phyloP scores from a whole-genome alignment of 2,329 filamentous ascomycete genomes.

The Beauveria sp. region DNA sequence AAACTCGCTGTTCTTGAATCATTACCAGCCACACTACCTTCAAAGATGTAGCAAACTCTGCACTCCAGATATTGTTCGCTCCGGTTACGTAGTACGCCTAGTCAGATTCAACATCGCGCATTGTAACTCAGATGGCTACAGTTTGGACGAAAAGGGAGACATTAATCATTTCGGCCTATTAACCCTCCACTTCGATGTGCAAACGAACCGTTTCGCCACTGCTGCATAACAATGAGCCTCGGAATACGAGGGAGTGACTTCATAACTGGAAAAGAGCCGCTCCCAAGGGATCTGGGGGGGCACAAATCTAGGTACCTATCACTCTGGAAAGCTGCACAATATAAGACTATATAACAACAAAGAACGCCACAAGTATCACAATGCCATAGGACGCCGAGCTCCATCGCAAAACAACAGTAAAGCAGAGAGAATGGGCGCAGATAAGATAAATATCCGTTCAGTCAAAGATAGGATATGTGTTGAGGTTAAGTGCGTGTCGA shows the following conservation, averaged over 20 bases:
- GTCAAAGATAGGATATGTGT: background rate
- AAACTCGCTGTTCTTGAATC: too few relatives aligned
- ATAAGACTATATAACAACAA: background rate
- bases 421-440: background rate
- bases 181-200: background rate
- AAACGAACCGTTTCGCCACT: background rate
- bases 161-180: background rate
- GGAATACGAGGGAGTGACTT: background rate
- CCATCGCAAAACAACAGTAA: conserved; percentile 3
- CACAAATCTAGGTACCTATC: background rate
- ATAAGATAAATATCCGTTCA: background rate
- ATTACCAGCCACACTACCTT: too few relatives aligned
- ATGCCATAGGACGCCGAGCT: conserved; percentile 4
- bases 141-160: background rate
- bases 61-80: too few relatives aligned
- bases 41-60: too few relatives aligned
- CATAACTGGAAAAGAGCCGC: background rate
- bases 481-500: background rate
- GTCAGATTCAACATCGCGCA: background rate
- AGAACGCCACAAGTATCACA: background rate
- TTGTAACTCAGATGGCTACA: background rate
- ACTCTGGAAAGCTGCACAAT: background rate
- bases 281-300: background rate
- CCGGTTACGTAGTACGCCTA: too few relatives aligned
- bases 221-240: background rate